Conservation (phyloP, 441 rosid genomes). For the Erysimum pusillum region DNA sequence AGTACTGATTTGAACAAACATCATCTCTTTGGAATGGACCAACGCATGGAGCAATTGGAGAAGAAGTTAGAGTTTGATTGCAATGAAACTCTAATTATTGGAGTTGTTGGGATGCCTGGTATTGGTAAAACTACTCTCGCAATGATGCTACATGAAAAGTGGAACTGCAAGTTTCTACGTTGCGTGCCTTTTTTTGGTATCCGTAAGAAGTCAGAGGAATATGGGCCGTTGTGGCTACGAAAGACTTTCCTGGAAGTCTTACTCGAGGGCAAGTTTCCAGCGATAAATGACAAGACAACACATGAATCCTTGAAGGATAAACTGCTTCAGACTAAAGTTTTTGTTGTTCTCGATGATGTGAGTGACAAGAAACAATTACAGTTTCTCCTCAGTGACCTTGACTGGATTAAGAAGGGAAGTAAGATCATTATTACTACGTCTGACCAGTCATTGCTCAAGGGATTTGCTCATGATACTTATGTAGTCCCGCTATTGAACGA, state of each 20-base stretch:
- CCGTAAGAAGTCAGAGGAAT: neutral
- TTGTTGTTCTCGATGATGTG: conserved; percentile 35
- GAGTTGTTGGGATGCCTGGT: conserved; percentile 20
- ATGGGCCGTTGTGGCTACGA: neutral
- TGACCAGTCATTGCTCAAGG: conserved; percentile 9
- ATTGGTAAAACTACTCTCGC: conserved; percentile 20
- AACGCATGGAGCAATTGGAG: conserved; percentile 10
- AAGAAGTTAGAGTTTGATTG: neutral
- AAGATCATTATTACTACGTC: conserved; percentile 24
- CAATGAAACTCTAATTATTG: neutral
- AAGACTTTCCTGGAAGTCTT: neutral
- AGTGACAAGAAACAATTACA: conserved; percentile 20
- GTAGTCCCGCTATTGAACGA: neutral
- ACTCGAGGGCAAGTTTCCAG: neutral
- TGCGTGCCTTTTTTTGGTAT: neutral
- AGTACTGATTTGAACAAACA: neutral
- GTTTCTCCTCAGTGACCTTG: neutral
- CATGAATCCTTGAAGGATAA: neutral
- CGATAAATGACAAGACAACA: neutral
- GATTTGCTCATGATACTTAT: neutral
- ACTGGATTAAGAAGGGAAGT: conserved; percentile 37
- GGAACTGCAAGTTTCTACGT: neutral
- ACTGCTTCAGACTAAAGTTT: neutral
- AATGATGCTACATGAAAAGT: neutral
- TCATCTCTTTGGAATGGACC: neutral